These are phyloP conservation scores for Apiotrichum gamsii DNA, from an alignment of 1,284 basidiomycete genomes.

Conservation along the genomic window DNA sequence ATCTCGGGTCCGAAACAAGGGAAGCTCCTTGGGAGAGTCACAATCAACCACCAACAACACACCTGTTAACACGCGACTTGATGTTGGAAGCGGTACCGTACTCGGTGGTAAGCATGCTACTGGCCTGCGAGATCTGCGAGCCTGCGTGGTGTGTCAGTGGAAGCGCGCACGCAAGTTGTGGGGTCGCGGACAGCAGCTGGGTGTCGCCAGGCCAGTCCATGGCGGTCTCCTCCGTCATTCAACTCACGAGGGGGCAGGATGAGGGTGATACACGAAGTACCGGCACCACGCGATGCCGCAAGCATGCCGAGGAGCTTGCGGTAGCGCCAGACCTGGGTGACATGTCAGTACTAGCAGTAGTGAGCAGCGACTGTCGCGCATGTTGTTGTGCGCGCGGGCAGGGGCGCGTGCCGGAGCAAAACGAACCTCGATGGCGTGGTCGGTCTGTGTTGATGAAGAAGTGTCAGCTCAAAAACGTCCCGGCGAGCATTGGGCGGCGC, in stretches of 20 bases:
- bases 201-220: no score
- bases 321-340: constrained; percentile 70
- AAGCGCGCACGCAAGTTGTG: no score
- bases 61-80: constrained; percentile 96
- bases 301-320: constrained; percentile 97
- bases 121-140: constrained; percentile 94
- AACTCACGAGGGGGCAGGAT: constrained; percentile 83
- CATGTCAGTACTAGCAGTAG: background rate
- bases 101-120: constrained; percentile 95
- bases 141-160: constrained; percentile 13
- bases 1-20: no score
- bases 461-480: constrained; percentile 6
- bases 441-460: no score
- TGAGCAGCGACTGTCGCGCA: background rate
- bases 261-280: constrained; percentile 98
- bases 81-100: constrained; percentile 98
- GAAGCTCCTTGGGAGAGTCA: no score
- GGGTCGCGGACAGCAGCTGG: background rate
- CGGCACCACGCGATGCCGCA: constrained; percentile 87
- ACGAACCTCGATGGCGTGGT: constrained; percentile 43
- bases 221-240: background rate
- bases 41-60: no score
- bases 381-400: no score
- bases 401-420: background rate
- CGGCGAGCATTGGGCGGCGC: no score